A percentile compares a stretch with the other conserved stretches of the same genome.
These are phyloP conservation scores for Nicotiana benthamiana DNA, from an alignment of 257 asterid species.

Conservation along the genomic window DNA sequence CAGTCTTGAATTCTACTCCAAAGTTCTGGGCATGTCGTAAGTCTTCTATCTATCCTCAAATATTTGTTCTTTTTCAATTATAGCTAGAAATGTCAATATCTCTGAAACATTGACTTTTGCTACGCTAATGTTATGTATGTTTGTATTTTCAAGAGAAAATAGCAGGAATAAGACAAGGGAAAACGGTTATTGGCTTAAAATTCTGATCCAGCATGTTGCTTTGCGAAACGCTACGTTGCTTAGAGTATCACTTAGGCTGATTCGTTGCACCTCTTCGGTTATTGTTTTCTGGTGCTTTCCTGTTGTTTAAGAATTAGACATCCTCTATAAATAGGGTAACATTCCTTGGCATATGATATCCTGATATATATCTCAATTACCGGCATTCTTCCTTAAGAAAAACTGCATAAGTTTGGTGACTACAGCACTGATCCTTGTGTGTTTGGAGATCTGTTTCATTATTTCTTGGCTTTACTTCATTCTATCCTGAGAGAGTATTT, in stretches of 20 bases:
- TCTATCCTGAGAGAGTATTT: neutral
- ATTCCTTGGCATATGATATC: neutral
- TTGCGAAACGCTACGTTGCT: too few relatives aligned
- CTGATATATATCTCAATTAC: too few relatives aligned
- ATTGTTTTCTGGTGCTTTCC: too few relatives aligned
- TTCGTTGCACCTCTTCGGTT: too few relatives aligned
- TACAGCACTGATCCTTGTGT: neutral
- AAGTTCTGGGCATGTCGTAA: slow-evolving; percentile 92
- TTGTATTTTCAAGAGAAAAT: too few relatives aligned
- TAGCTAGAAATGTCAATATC: neutral
- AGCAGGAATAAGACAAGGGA: neutral
- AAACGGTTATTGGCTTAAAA: neutral
- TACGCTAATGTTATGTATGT: neutral
- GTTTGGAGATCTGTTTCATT: too few relatives aligned
- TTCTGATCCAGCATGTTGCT: neutral
- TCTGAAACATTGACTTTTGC: neutral
- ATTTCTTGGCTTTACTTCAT: too few relatives aligned
- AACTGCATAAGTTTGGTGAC: neutral
- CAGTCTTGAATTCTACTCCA: slow-evolving; percentile 92
- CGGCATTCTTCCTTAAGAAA: neutral
- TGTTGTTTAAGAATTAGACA: too few relatives aligned
- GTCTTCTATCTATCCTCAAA: slow-evolving; percentile 22
- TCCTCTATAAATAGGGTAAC: neutral
- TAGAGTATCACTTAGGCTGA: neutral
- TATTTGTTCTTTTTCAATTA: neutral